Conservation (phyloP, 148 eudicot genomes). For the Persicaria tinctoria region DNA sequence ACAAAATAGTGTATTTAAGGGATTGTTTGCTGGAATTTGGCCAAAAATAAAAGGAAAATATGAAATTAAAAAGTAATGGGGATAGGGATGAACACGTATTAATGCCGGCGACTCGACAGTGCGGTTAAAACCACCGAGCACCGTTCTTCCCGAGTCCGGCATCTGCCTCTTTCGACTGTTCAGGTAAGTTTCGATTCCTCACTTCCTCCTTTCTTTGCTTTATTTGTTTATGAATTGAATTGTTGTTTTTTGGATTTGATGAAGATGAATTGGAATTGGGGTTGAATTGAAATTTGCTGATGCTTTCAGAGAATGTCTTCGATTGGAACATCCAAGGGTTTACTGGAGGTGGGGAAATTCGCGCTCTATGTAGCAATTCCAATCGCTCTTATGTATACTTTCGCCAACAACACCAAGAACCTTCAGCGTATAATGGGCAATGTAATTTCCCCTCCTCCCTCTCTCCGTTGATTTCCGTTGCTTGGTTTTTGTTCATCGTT, state of each 20-base stretch:
- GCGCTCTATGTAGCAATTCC: conserved; percentile 76
- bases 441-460: conserved; percentile 26
- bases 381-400: conserved; percentile 70
- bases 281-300: too few relatives aligned
- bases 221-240: too few relatives aligned
- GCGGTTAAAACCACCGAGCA: too few relatives aligned
- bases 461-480: not conserved
- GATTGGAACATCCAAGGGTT: conserved; percentile 66
- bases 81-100: conserved; percentile 6
- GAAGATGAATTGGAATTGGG: too few relatives aligned
- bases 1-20: too few relatives aligned
- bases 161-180: too few relatives aligned
- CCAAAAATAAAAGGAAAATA: not conserved
- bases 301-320: conserved; percentile 48
- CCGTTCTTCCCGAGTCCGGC: too few relatives aligned
- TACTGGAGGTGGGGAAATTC: conserved; percentile 78
- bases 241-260: too few relatives aligned
- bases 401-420: conserved; percentile 72
- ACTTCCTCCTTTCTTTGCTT: too few relatives aligned
- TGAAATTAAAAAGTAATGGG: not conserved
- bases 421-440: conserved; percentile 71
- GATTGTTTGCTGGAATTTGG: too few relatives aligned
- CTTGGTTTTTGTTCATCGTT: not conserved
- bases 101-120: not conserved
- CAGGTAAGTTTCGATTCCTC: too few relatives aligned